phyloP scores from a whole-genome alignment of 2,329 filamentous ascomycete species.

The Macroventuria anomochaeta region DNA sequence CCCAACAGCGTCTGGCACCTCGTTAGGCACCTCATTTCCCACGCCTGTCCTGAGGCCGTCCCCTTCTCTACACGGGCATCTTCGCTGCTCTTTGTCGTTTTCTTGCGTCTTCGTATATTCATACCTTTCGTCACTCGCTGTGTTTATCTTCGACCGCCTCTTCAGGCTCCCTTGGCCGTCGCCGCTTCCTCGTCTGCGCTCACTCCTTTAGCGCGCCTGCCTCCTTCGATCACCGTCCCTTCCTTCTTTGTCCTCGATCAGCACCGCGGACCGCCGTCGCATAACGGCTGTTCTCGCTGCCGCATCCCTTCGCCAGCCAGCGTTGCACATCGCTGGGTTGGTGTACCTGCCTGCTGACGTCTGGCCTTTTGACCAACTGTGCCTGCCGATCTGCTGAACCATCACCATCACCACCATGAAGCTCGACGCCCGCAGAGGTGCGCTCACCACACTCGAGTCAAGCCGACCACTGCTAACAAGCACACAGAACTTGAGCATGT shows the following conservation, averaged over 20 bases:
- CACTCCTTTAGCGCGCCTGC: slow-evolving; percentile 11
- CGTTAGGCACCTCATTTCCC: slow-evolving; percentile 19
- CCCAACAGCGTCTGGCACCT: slow-evolving; percentile 14
- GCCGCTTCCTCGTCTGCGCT: slow-evolving; percentile 15
- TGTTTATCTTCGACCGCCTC: slow-evolving; percentile 14
- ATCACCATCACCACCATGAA: slow-evolving; percentile 10
- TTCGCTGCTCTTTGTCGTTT: slow-evolving; percentile 14
- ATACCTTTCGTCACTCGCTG: slow-evolving; percentile 10
- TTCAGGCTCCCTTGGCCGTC: slow-evolving; percentile 17
- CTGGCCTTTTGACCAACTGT: slow-evolving; percentile 1
- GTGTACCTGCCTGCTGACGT: slow-evolving; percentile 10
- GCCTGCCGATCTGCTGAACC: slow-evolving; percentile 6
- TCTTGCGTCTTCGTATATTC: neutral
- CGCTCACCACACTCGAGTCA: neutral
- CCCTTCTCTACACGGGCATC: slow-evolving; percentile 12
- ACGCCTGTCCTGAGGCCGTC: slow-evolving; percentile 13
- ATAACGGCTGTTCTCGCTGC: slow-evolving; percentile 3
- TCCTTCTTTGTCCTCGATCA: slow-evolving; percentile 11
- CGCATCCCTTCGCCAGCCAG: slow-evolving; percentile 9
- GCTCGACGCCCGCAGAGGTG: slow-evolving; percentile 19
- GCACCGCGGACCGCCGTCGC: slow-evolving; percentile 9
- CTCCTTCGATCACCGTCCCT: slow-evolving; percentile 10
- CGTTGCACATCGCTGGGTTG: slow-evolving; percentile 6
- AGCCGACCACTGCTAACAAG: slow-evolving; percentile 16
- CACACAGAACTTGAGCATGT: slow-evolving; percentile 45